phyloP scores from a whole-genome alignment of 495 filamentous ascomycete genomes.

The Xylaria flabelliformis region DNA sequence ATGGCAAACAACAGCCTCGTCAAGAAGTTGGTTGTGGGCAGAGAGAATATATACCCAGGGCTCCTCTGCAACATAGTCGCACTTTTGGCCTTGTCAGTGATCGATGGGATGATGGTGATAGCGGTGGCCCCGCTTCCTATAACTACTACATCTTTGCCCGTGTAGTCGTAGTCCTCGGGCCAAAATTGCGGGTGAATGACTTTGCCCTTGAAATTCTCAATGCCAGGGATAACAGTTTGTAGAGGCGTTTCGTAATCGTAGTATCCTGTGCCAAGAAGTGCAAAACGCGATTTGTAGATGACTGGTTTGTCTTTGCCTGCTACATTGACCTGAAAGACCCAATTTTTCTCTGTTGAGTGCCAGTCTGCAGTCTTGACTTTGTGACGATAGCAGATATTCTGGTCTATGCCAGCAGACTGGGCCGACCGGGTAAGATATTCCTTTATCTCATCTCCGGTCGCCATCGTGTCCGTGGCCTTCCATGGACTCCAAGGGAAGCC shows the following conservation, averaged over 20 bases:
- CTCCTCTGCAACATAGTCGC: constrained; percentile 68
- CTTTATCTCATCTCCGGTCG: constrained; percentile 62
- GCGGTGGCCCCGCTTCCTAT: constrained; percentile 66
- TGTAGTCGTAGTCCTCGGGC: constrained; percentile 58
- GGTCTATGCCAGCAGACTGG: constrained; percentile 64
- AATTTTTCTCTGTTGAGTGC: constrained; percentile 63
- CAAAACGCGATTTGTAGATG: constrained; percentile 58
- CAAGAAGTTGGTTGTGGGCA: constrained; percentile 37
- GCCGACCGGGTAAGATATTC: constrained; percentile 68
- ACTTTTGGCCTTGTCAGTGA: constrained; percentile 55
- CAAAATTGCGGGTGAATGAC: constrained; percentile 71
- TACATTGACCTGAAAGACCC: constrained; percentile 65
- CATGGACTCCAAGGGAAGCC: constrained; percentile 67
- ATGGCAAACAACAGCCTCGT: constrained; percentile 25
- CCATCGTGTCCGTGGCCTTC: constrained; percentile 63
- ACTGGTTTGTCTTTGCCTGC: constrained; percentile 39
- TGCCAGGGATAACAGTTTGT: constrained; percentile 62
- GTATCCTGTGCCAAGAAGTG: constrained; percentile 71
- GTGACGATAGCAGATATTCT: constrained; percentile 66
- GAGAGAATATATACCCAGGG: constrained; percentile 64
- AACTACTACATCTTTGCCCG: constrained; percentile 58
- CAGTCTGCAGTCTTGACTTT: constrained; percentile 63
- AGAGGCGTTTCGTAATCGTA: constrained; percentile 69
- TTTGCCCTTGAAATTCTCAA: constrained; percentile 63
- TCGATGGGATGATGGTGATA: constrained; percentile 59